phyloP scores from a whole-genome alignment of 352 stramenopile genomes.

The Globisporangium middletonii region DNA sequence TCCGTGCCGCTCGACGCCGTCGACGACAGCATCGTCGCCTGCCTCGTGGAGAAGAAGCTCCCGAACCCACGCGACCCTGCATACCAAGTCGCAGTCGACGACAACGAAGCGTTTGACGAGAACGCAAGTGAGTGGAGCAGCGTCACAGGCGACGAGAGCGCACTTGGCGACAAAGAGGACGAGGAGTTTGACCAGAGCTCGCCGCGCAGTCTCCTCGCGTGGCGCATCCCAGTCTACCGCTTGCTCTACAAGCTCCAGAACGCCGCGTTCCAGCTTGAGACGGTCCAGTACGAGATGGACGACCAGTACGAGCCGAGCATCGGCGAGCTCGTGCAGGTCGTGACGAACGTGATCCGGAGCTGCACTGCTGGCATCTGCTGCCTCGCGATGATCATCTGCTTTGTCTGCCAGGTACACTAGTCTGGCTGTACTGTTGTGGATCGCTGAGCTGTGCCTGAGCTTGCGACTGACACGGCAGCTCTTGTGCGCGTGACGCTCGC shows the following conservation, averaged over 20 bases:
- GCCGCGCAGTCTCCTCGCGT: slow-evolving; percentile 25
- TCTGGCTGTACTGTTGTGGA: too few relatives aligned
- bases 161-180: slow-evolving; percentile 71
- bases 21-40: slow-evolving; percentile 58
- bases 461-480: too few relatives aligned
- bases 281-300: slow-evolving; percentile 65
- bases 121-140: slow-evolving; percentile 80
- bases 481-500: neutral
- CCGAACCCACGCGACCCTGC: slow-evolving; percentile 42
- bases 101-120: slow-evolving; percentile 49
- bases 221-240: slow-evolving; percentile 62
- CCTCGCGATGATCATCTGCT: slow-evolving; percentile 55
- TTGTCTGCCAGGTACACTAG: slow-evolving; percentile 74
- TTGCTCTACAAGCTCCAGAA: slow-evolving; percentile 68
- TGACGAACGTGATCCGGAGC: slow-evolving; percentile 64
- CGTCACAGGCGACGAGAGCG: slow-evolving; percentile 80
- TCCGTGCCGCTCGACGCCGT: slow-evolving; percentile 54
- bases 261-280: slow-evolving; percentile 63
- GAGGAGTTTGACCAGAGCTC: slow-evolving; percentile 57
- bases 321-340: slow-evolving; percentile 45
- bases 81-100: slow-evolving; percentile 15
- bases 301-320: slow-evolving; percentile 67
- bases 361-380: slow-evolving; percentile 58
- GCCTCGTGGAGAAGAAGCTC: slow-evolving; percentile 53
- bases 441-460: too few relatives aligned